Percentiles rank a stretch among this genome's conserved stretches.
These are phyloP conservation scores for Rhodotorula taiwanensis DNA, from an alignment of 768 basidiomycete species.

Conservation along the genomic window DNA sequence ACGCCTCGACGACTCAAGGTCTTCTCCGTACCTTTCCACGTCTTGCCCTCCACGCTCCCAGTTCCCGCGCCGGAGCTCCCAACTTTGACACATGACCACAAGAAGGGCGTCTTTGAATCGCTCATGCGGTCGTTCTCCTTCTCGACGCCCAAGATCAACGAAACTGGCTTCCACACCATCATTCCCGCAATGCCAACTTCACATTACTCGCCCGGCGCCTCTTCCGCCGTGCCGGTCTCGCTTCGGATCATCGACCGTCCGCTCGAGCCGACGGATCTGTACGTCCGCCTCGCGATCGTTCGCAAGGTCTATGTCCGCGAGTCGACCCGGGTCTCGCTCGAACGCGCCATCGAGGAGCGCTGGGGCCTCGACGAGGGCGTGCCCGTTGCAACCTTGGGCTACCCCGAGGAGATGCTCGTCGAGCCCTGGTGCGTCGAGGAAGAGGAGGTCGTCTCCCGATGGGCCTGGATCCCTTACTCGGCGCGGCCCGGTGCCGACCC, in stretches of 20 bases:
- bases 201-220: constrained; percentile 38
- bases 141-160: constrained; percentile 27
- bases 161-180: constrained; percentile 39
- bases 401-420: constrained; percentile 39
- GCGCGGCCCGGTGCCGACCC: constrained; percentile 37
- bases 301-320: constrained; percentile 41
- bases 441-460: constrained; percentile 40
- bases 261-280: constrained; percentile 39
- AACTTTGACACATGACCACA: constrained; percentile 39
- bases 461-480: constrained; percentile 40
- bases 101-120: constrained; percentile 38
- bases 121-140: constrained; percentile 36
- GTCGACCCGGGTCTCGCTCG: constrained; percentile 21
- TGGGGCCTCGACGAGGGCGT: constrained; percentile 36
- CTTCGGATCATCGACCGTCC: constrained; percentile 40
- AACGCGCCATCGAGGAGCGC: constrained; percentile 36
- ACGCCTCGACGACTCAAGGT: constrained; percentile 39
- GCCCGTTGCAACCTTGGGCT: constrained; percentile 25
- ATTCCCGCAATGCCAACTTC: constrained; percentile 40
- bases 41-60: constrained; percentile 41
- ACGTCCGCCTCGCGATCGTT: constrained; percentile 40
- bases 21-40: constrained; percentile 40
- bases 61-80: constrained; percentile 38
- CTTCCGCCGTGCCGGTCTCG: constrained; percentile 38
- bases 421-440: constrained; percentile 41